Base-by-base conservation (phyloP, 2,329 filamentous ascomycete genomes). In the Sporothrix globosa region DNA sequence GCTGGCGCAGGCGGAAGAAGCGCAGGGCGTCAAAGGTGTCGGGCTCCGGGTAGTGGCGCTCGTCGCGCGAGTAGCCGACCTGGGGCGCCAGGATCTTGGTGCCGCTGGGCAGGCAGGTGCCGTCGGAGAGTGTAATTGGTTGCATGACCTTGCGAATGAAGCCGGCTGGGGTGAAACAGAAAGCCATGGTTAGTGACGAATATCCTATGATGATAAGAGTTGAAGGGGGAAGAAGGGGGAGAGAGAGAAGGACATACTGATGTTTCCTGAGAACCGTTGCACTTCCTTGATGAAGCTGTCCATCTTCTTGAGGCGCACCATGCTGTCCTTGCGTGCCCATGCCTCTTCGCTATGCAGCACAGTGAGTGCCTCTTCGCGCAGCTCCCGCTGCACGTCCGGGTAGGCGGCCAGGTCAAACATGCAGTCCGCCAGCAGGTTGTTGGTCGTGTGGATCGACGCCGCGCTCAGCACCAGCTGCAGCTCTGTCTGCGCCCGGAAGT, bases 261-360 rank as follows among this genome's bases (percentile, higher is more conserved):
- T 82, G 39, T 82, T 83, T 44, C 81, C 81, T 3, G 77, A 77
- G 5, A 82, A 72, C 9, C 82, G 78, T 74, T 79, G 77, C 34
- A 78, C 77, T 74, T 84, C 83, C 72, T 81, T 82, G 77, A 84
- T 83, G 75, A 84, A 84, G 73, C 82, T 84, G 74, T 84, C 83
- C 74, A 84, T 74, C 76, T 83, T 83, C 75, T 80, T 80, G 54
- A 84, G 76, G 72, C 80, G 82, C 30, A 77, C 74, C 78, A 84
- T 80, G 71, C 77, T 82, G 71, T 82, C 80, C 74, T 83, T 84
- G 67, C 74, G 78, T 11, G 76, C 74, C 81, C 81, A 83, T 10
- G 79, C 80, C 3, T 79, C 79, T 7, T 83, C 81, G 2, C 79
- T 77, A 41, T 79, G 76, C 21, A 85, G 75, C 6, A 84, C 79